Base-by-base conservation (phyloP, 805 yeast genomes). In the Cyberlindnera meyerae region DNA sequence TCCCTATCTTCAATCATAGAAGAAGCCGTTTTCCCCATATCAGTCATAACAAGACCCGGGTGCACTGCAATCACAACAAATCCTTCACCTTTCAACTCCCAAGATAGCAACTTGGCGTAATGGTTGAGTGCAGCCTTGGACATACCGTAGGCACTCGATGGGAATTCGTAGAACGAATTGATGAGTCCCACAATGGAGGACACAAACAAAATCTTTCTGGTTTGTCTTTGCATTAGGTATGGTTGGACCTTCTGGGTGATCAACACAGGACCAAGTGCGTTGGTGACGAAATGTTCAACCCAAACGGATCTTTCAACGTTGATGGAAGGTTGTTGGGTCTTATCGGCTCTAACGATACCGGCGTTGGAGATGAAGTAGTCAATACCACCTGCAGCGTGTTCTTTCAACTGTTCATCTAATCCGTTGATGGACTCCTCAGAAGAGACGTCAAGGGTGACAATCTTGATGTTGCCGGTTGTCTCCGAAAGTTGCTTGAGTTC, bases 41-140 rank as follows among this genome's bases (percentile, higher is more conserved):
- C 70, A 26, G 64, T 61, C n/a, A 34, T 12, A 11, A 67, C 69
- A 9, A 55, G 25, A 26, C 72, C 71, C 0, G 73, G 73, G 36
- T 63, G 65, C 11, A 65, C n/a, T 11, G 64, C 44, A 16, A 62
- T 43, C 27, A 59, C 51, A 9, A 48, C 54, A 39, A 55, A 62
- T 3, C 52, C 58, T 31, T 58, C 56, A 4, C 24, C 35, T 16
- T 34, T 37, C 18, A 55, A 33, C 35, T 64, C 68, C 20, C n/a
- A 11, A 27, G 58, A 38, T 24, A 66, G 25, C 16, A 49, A 46
- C 27, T 38, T 50, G 9, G 45, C 49, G 11, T 54, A 37, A 42
- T 49, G 56, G 47, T 65, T 63, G 35, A 64, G 40, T 1, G 64
- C 70, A 11, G 67, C 62, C 42, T 66, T 65, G 3, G 66, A 60